Evolutionary conservation across 2,329 filamentous ascomycete genomes (phyloP), one percentile per base, ranked within the genome.

Genomic region (Sclerotinia glacialis): DNA sequence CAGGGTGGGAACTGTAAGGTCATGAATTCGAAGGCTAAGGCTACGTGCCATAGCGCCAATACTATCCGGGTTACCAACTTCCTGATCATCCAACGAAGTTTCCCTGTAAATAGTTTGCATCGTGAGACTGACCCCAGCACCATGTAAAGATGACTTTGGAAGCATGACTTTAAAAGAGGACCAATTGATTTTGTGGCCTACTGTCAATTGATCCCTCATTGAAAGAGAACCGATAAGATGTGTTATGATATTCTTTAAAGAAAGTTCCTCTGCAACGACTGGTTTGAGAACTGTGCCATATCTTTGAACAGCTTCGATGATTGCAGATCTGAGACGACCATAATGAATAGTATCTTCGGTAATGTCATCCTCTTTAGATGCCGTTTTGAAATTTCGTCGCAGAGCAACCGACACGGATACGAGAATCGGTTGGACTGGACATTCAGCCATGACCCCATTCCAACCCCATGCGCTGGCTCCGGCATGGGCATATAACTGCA

Each of bases 301-400:
- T 5, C 53, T 59, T 14, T 44, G 31, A 26, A 70, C 69, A 16
- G 78, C 79, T 31, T 77, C 76, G 42, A 89, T 78, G 18, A 93
- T 80, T 0, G 81, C 80, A 78, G 92, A 92, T 78, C 86, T 88
- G 18, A 93, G 80, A 12, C 80, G 82, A 2, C 90, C 90, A 73
- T 93, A 93, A 78, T 93, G 89, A 31, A 92, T 85, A 2, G 90
- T 93, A 74, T 89, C 89, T n/a, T 78, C 77, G 55, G 86, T 83
- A 44, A 93, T 83, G 11, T 79, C 78, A 78, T 93, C 90, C 5
- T 77, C 77, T 1, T 80, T 73, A 0, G 87, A 86, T 1, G 88
- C 85, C 0, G 82, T 80, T 58, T 78, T 79, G 73, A 92, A 92
- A 0, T 82, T 76, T 9, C 78, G 74, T 18, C 78, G 76, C 68